Evolutionary conservation across 2,329 filamentous ascomycete species (phyloP).

Genomic region (Venturia effusa): DNA sequence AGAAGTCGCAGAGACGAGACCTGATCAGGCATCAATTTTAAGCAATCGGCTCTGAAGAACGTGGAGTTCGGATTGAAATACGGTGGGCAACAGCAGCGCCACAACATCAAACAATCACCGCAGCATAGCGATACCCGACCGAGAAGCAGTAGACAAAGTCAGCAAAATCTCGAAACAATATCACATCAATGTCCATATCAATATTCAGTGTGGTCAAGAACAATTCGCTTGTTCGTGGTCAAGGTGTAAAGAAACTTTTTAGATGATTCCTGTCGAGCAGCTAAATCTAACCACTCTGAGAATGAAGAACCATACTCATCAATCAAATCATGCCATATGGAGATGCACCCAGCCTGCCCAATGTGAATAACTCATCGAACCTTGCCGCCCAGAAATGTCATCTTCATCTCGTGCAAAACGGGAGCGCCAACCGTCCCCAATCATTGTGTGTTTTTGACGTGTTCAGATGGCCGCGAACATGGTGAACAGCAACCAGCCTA

Average conservation of each 20-base stretch:
- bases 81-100: too few relatives aligned
- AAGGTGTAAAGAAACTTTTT: not conserved
- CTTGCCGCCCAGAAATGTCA: not conserved
- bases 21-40: too few relatives aligned
- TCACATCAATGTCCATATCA: too few relatives aligned
- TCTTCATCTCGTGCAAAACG: not conserved
- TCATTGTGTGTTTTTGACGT: not conserved
- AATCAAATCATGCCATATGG: not conserved
- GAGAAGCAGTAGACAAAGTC: too few relatives aligned
- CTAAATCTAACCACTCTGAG: not conserved
- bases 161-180: too few relatives aligned
- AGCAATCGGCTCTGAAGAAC: too few relatives aligned
- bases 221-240: not conserved
- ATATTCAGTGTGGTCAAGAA: too few relatives aligned
- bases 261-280: not conserved
- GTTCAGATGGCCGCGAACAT: not conserved
- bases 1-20: too few relatives aligned
- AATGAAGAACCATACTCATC: conserved; percentile 1
- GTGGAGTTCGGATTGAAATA: too few relatives aligned
- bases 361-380: not conserved
- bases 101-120: too few relatives aligned
- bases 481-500: not conserved
- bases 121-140: too few relatives aligned
- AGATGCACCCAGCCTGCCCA: not conserved
- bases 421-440: not conserved